Conservation (phyloP, 371 early-diverging fungal genomes). For the Amoeboradix gromovi region DNA sequence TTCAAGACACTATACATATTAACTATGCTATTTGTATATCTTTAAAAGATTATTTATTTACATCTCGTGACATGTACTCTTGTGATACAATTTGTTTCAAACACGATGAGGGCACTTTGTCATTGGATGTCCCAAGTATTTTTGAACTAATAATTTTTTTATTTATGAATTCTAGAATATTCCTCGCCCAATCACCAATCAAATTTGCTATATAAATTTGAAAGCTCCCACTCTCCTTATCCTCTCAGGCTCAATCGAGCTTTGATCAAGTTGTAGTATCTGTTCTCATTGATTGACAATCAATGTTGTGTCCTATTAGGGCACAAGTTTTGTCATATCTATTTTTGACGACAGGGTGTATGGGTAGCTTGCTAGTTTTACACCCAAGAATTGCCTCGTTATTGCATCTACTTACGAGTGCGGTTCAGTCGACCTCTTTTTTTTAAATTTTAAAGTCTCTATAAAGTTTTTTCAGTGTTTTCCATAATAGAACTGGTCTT, state of each 20-base stretch:
- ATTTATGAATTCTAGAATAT: not conserved
- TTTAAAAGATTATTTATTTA: too few relatives aligned
- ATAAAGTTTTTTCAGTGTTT: too few relatives aligned
- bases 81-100: too few relatives aligned
- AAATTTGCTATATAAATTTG: not conserved
- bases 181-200: not conserved
- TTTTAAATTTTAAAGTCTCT: not conserved
- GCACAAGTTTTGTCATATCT: not conserved
- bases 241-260: not conserved
- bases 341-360: slow-evolving; percentile 1
- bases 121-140: too few relatives aligned
- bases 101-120: too few relatives aligned
- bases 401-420: not conserved
- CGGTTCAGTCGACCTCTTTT: not conserved
- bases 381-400: not conserved
- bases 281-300: slow-evolving; percentile 1
- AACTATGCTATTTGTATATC: too few relatives aligned
- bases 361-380: not conserved
- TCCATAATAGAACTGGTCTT: too few relatives aligned
- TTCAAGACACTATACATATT: too few relatives aligned
- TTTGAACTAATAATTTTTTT: too few relatives aligned
- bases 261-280: not conserved
- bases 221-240: not conserved
- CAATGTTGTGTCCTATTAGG: not conserved
- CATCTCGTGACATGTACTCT: too few relatives aligned